These are phyloP conservation scores for Bruguiera gymnorhiza DNA, from an alignment of 345 rosid genomes.

Conservation along the genomic window DNA sequence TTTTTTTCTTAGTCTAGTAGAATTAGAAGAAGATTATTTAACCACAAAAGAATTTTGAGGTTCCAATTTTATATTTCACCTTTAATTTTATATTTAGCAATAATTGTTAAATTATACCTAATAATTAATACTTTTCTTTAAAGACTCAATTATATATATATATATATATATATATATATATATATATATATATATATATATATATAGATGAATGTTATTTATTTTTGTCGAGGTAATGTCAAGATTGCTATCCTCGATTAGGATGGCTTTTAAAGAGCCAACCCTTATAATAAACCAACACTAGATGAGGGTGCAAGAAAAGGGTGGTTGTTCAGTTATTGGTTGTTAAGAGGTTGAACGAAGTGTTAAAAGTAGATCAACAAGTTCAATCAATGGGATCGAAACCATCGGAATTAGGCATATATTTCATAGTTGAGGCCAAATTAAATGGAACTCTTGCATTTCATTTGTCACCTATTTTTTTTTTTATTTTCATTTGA, in stretches of 20 bases:
- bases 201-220: too few relatives aligned
- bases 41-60: too few relatives aligned
- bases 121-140: too few relatives aligned
- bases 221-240: background rate
- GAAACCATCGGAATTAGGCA: background rate
- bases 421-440: background rate
- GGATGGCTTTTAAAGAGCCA: slow-evolving; percentile 1
- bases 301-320: background rate
- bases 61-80: too few relatives aligned
- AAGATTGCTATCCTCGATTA: background rate
- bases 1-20: too few relatives aligned
- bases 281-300: background rate
- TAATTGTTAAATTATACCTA: too few relatives aligned
- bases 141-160: too few relatives aligned
- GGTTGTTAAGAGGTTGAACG: background rate
- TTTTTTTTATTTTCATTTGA: background rate
- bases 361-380: slow-evolving; percentile 15
- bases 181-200: too few relatives aligned
- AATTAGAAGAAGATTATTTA: too few relatives aligned
- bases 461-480: background rate
- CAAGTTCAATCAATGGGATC: slow-evolving; percentile 16
- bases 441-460: background rate
- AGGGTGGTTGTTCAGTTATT: slow-evolving; percentile 12
- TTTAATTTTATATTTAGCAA: too few relatives aligned
- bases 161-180: too few relatives aligned